Base-by-base conservation (phyloP, 345 rosid species). In the Euphorbia tirucalli region DNA sequence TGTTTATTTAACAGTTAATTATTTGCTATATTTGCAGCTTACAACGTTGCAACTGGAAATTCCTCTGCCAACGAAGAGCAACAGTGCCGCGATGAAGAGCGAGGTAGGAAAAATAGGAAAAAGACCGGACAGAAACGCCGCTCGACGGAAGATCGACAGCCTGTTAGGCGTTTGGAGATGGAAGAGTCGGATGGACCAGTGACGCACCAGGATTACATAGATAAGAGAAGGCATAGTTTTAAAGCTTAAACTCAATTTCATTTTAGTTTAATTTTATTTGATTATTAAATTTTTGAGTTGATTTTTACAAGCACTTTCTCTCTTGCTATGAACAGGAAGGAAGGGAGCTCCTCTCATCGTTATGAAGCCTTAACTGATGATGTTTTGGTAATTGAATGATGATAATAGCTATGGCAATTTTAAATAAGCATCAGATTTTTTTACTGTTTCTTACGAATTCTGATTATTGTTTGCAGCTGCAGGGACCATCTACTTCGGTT, bases 191-290 rank as follows among this genome's bases (percentile, higher is more conserved):
- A 81, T 52, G 83, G 84, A 43, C 90, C 88, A 0, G 82, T 87
- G 88, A 83, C 92, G 55, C 90, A 89, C 70, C 84, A 77, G 39
- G 95, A 85, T 77, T 89, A 87, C 72, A 74, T 89, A 24, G 65
- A 59, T 22, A 87, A 78, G 79, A 77, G 79, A 77, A 85, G 95
- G 95, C 55, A 69, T 65, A 18, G 41, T 50, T 76, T 66, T 15
- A 24, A 13, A 13, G 4, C 18, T 50, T 22, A 6, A n/a, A 15
- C 50, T 83, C 15, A 41, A 13, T n/a, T 71, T 72, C 54, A 27
- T 32, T 2, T 39, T 13, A n/a, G 22, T n/a, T 68, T 52, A 27
- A 60, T 13, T 0, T 35, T 16, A 15, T 57, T 76, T 24, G 55
- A 65, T 41, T 70, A 74, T 60, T 14, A 5, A 55, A 16, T 24